Evolutionary conservation across 2,329 filamentous ascomycete genomes (phyloP), one percentile per base, ranked within the genome.

Genomic region (Sporothrix schenckii): DNA sequence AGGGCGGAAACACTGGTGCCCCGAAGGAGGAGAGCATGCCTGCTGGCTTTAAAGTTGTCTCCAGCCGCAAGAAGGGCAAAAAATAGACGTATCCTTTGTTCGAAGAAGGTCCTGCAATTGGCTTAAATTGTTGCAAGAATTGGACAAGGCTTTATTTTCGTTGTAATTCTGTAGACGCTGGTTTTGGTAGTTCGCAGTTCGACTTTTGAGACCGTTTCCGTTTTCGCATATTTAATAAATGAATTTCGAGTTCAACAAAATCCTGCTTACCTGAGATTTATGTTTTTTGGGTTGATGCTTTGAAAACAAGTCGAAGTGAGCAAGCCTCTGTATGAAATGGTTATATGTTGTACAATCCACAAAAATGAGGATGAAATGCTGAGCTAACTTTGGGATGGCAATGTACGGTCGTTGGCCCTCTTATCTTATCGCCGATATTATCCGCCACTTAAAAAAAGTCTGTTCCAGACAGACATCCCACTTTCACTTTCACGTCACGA

Each of bases 61-160:
- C 92, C 16, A 87, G 90, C 73, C 94, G 95, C 80, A 98, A 97
- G 89, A 97, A 97, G 87, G 90, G 91, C 78, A 91, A 91, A 84
- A 93, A 90, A 84, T 89, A 70, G 54, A 27, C 24, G 54, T n/a
- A 1, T 41, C 4, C 6, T 10, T 34, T 7, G 34, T 16, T 19
- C 34, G 53, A 19, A 34, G 54, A 63, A 63, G 6, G 58, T 21
- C 58, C 21, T 47, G 11, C 2, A 44, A 27, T 39, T 47, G n/a
- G 10, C 34, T 7, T 47, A 34, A 11, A 11, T 6, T 6, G 21
- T 24, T n/a, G 58, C 21, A 4, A 10, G 13, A 14, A 10, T 47
- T 27, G 39, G 11, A 27, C 54, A 2, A 58, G 30, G 34, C 34
- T 34, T 27, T n/a, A 9, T 30, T 5, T 39, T 39, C 21, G 19